Base-by-base conservation (phyloP, 2,329 filamentous ascomycete species). In the Beauveria brongniartii region DNA sequence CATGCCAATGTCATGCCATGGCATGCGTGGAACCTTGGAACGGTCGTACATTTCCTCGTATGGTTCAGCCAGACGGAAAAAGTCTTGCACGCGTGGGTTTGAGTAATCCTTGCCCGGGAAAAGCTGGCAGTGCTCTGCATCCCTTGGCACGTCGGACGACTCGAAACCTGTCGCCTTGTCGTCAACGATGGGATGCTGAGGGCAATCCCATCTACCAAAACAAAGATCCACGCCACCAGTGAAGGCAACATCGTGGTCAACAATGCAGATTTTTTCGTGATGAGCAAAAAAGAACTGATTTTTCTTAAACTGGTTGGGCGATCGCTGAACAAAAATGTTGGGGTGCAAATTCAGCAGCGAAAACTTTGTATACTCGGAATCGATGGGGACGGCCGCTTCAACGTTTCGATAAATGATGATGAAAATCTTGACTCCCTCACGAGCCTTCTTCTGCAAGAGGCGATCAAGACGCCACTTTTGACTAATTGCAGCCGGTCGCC, bases 231-330 rank as follows among this genome's bases (percentile, higher is more conserved):
- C 91, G 41, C 94, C 94, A 63, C 94, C 94, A 54, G 96, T 87
- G 72, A 99, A 97, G 12, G 93, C 94, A 55, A 97, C 86, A 59
- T 93, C 94, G 70, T 97, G 94, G 71, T 99, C 94, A 20, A 99
- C 90, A 46, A 99, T 86, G 69, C 92, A 93, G n/a, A 99, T 83
- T 75, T 99, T 99, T 73, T 99, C 94, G 74, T 99, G 94, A 71
- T 99, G 94, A 1, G 94, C 94, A 81, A 95, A 99, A 79, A 99
- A 99, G 78, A 99, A 99, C 51, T 96, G 96, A 69, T 97, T 97
- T 76, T 99, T 96, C 70, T 96, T 90, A 75, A 97, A 92, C 74
- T 99, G 94, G 68, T 99, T 97, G 0, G 94, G 94, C 3, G 94
- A 97, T 68, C 94, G 82, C 71, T 97, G 92, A 16, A 99, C 92